Percentiles rank a stretch among this genome's conserved stretches.
phyloP scores from a whole-genome alignment of 2,329 filamentous ascomycete species.

The Dactylellina parvicollis region DNA sequence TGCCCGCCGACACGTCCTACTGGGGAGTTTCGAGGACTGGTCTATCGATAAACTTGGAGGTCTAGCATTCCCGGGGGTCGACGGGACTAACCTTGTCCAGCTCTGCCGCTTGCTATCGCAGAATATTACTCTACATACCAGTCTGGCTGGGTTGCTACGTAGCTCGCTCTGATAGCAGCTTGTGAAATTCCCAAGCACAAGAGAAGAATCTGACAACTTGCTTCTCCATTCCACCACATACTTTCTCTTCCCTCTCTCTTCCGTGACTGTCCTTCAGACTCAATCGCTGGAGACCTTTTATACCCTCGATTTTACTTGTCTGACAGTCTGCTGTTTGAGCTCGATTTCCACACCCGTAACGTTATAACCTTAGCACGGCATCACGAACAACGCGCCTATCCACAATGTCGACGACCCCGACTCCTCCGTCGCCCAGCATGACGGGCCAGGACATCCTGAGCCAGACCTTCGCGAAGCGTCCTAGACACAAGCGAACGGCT shows the following conservation, averaged over 20 bases:
- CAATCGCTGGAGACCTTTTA: slow-evolving; percentile 9
- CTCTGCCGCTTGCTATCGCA: slow-evolving; percentile 48
- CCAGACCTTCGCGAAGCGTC: slow-evolving; percentile 81
- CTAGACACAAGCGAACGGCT: slow-evolving; percentile 96
- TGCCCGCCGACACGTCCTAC: no score
- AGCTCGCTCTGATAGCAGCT: slow-evolving; percentile 31
- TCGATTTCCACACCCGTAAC: slow-evolving; percentile 3
- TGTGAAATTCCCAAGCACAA: slow-evolving; percentile 7
- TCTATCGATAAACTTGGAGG: slow-evolving; percentile 29
- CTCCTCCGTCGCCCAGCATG: slow-evolving; percentile 56
- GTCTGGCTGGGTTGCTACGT: slow-evolving; percentile 39
- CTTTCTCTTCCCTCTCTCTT: slow-evolving; percentile 1
- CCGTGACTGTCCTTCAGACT: neutral
- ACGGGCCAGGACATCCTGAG: slow-evolving; percentile 68
- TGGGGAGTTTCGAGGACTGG: no score
- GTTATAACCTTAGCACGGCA: no score
- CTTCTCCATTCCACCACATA: slow-evolving; percentile 15
- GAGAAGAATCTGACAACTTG: slow-evolving; percentile 30
- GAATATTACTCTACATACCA: slow-evolving; percentile 30
- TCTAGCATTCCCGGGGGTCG: slow-evolving; percentile 41
- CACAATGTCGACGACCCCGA: slow-evolving; percentile 54
- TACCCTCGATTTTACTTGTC: neutral
- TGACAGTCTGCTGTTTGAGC: slow-evolving; percentile 13
- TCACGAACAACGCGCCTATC: slow-evolving; percentile 5
- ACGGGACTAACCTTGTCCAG: slow-evolving; percentile 23